Percentiles rank a stretch among this genome's conserved stretches.
Evolutionary conservation across 495 filamentous ascomycete genomes (phyloP).

Genomic region (Penicillium coffeae): DNA sequence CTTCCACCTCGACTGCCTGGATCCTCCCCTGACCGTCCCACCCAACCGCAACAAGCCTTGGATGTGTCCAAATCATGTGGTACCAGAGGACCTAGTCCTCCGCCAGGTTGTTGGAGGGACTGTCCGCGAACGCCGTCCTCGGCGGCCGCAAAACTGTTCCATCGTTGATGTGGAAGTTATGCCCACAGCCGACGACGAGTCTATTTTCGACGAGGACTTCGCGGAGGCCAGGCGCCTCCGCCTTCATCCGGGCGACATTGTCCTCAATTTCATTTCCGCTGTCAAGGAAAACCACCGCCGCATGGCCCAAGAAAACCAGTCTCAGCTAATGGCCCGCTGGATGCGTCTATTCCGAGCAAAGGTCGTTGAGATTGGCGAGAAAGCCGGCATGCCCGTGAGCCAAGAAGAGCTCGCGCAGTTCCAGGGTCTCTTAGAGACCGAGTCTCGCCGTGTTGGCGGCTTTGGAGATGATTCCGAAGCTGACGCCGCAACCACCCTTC

Average conservation of each 20-base stretch:
- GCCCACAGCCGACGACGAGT: conserved; percentile 11
- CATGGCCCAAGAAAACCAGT: neutral
- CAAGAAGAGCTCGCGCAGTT: neutral
- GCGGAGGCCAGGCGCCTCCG: conserved; percentile 12
- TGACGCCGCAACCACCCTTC: neutral
- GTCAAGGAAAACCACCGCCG: conserved; percentile 10
- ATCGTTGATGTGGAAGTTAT: conserved; percentile 11
- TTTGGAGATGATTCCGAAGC: neutral
- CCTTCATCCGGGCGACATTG: conserved; percentile 15
- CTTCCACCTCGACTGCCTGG: conserved; percentile 90
- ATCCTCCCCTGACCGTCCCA: conserved; percentile 75
- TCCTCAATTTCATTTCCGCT: conserved; percentile 18
- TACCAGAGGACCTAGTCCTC: conserved; percentile 48
- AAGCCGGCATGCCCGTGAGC: neutral
- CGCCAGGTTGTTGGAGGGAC: conserved; percentile 48
- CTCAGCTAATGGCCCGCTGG: conserved; percentile 1
- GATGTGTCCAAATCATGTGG: conserved; percentile 85
- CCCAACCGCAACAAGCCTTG: conserved; percentile 66
- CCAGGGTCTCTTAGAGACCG: neutral
- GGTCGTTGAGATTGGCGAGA: neutral
- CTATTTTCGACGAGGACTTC: conserved; percentile 20
- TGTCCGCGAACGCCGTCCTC: conserved; percentile 43
- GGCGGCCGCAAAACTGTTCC: conserved; percentile 44
- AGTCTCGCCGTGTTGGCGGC: neutral
- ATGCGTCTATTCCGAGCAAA: neutral